Conservation (phyloP, 2,329 filamentous ascomycete species). For the Pseudogymnoascus sp. region DNA sequence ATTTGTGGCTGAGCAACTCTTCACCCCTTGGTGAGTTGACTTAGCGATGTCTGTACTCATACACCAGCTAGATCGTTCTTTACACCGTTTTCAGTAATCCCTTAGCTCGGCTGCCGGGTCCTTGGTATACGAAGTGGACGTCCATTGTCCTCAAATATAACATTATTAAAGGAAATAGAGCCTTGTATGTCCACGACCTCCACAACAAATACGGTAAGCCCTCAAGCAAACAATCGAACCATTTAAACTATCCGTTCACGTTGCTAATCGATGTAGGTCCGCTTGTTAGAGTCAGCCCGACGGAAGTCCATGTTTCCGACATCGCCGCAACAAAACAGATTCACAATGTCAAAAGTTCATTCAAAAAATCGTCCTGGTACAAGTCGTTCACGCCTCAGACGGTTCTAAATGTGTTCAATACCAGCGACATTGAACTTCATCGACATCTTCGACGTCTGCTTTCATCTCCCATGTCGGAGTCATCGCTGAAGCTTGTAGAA, state of each 20-base stretch:
- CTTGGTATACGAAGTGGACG: neutral
- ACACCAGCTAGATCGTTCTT: neutral
- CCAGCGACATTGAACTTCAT: slow-evolving; percentile 32
- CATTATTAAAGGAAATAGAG: slow-evolving; percentile 10
- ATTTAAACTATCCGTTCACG: neutral
- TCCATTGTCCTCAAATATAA: slow-evolving; percentile 8
- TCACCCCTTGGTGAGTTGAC: neutral
- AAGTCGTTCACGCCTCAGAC: slow-evolving; percentile 14
- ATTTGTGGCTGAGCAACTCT: neutral
- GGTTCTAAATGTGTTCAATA: slow-evolving; percentile 33
- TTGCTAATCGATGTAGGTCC: neutral
- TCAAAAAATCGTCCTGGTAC: slow-evolving; percentile 29
- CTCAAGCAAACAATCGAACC: neutral
- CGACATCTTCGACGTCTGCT: slow-evolving; percentile 34
- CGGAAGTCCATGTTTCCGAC: slow-evolving; percentile 34
- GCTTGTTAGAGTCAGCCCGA: slow-evolving; percentile 23
- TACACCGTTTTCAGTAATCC: neutral
- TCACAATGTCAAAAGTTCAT: slow-evolving; percentile 27
- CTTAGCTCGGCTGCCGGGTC: neutral
- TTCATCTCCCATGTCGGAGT: slow-evolving; percentile 32
- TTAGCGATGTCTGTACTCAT: neutral
- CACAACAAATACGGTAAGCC: slow-evolving; percentile 12
- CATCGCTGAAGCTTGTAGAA: slow-evolving; percentile 27
- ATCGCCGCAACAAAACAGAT: slow-evolving; percentile 25
- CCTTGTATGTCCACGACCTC: slow-evolving; percentile 13